Evolutionary conservation across 2,329 filamentous ascomycete species (phyloP), one percentile per base, ranked within the genome.

Genomic region (Trichoderma koningiopsis): DNA sequence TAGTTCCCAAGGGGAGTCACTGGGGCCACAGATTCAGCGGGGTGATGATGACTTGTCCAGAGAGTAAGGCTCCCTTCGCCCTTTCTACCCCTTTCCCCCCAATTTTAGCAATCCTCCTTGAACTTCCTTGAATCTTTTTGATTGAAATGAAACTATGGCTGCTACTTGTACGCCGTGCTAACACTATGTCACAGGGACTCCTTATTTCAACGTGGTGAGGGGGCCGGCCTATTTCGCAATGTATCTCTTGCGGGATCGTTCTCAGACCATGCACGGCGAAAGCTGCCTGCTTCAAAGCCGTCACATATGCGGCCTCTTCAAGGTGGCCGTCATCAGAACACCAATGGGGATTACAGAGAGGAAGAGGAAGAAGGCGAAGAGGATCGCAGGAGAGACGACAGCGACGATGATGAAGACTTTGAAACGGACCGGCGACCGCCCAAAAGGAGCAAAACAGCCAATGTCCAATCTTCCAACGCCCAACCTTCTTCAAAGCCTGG

Each of bases 341-440:
- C 19, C 10, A 14, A 27, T 19, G 24, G 13, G 37, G n/a, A 22
- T 27, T 31, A 33, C 22, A 16, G 7, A 1, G 40, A 47, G 6
- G 59, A 68, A 8, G 43, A 67, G 14, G 40, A 68, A 8, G 43
- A 67, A n/a, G 40, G 43, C 1, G 33, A 60, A n/a, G 31, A 68
- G 7, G 43, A 53, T 13, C 56, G 43, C 6, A 43, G 4, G 29
- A 56, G 47, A 6, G 22, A 59, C 2, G 61, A 68, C 0, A 33
- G 57, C 2, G 75, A 78, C 0, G 72, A 73, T 3, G 75, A 74
- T 7, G 73, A 75, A 40, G 13, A 31, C 1, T 80, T 79, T 67
- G 73, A 80, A 61, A 75, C 71, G 4, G 77, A 79, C 43, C 67
- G 58, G 16, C 75, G 78, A 66, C 33, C 72, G 57, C 65, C 77